Conservation (phyloP, 2,329 filamentous ascomycete species). For the Tricladium varicosporioides region DNA sequence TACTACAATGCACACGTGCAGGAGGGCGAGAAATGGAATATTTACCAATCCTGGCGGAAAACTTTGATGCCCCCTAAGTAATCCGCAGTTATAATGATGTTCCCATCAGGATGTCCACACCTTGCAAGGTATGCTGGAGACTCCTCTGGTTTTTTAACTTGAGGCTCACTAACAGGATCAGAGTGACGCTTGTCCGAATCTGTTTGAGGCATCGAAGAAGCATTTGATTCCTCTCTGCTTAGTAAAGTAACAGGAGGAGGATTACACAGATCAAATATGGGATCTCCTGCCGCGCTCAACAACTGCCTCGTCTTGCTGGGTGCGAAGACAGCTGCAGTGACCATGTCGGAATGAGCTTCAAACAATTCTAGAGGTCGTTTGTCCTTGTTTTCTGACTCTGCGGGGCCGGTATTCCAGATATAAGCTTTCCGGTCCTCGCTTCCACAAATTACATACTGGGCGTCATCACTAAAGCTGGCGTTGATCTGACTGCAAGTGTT, state of each 20-base stretch:
- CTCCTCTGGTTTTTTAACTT: slow-evolving; percentile 54
- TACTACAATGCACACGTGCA: slow-evolving; percentile 43
- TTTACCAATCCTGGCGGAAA: slow-evolving; percentile 73
- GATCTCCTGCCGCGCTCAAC: slow-evolving; percentile 75
- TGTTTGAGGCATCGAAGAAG: slow-evolving; percentile 41
- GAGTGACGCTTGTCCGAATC: slow-evolving; percentile 28
- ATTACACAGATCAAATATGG: slow-evolving; percentile 95
- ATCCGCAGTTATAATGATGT: slow-evolving; percentile 91
- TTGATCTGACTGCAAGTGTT: slow-evolving; percentile 89
- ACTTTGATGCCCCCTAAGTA: slow-evolving; percentile 88
- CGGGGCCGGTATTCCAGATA: slow-evolving; percentile 72
- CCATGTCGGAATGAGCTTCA: slow-evolving; percentile 83
- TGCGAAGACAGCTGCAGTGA: slow-evolving; percentile 85
- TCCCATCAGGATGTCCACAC: slow-evolving; percentile 73
- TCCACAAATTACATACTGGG: slow-evolving; percentile 82
- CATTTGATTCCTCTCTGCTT: slow-evolving; percentile 64
- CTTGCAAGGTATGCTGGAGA: slow-evolving; percentile 76
- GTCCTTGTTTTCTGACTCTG: slow-evolving; percentile 58
- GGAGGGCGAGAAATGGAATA: background rate
- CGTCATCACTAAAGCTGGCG: slow-evolving; percentile 85
- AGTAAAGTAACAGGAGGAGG: slow-evolving; percentile 84
- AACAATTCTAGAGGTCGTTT: slow-evolving; percentile 86
- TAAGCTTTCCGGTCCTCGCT: slow-evolving; percentile 90
- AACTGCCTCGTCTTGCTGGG: slow-evolving; percentile 75
- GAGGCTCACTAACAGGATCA: slow-evolving; percentile 30